Percentiles rank a stretch among this genome's conserved stretches.
Conservation (phyloP, 371 early-diverging fungal species). For the Mortierella sp. region DNA sequence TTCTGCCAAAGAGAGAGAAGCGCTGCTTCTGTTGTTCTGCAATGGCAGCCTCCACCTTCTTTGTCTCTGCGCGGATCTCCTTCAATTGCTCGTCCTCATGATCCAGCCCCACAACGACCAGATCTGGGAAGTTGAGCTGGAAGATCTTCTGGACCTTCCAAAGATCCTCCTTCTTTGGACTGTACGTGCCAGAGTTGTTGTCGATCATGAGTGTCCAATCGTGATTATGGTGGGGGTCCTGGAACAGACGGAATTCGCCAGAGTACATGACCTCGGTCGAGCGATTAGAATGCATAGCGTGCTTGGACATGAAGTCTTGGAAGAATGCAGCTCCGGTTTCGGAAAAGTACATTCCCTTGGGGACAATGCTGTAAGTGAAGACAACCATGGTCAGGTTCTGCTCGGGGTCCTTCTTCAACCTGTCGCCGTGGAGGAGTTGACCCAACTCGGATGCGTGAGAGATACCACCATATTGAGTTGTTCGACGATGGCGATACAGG, state of each 20-base stretch:
- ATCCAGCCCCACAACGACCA: slow-evolving; percentile 35
- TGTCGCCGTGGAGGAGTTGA: slow-evolving; percentile 33
- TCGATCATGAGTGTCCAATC: slow-evolving; percentile 49
- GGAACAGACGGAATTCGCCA: slow-evolving; percentile 46
- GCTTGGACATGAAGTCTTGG: slow-evolving; percentile 54
- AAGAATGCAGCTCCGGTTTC: slow-evolving; percentile 53
- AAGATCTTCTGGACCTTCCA: slow-evolving; percentile 33
- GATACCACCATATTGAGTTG: slow-evolving; percentile 18
- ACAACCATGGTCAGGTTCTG: slow-evolving; percentile 39
- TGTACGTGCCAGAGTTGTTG: slow-evolving; percentile 52
- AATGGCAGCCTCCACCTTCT: slow-evolving; percentile 20
- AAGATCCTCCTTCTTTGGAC: slow-evolving; percentile 43
- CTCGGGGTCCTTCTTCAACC: slow-evolving; percentile 20
- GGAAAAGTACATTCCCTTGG: slow-evolving; percentile 50
- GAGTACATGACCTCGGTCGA: slow-evolving; percentile 42
- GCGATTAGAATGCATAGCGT: slow-evolving; percentile 52
- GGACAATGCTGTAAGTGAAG: slow-evolving; percentile 42
- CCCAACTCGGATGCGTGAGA: slow-evolving; percentile 25
- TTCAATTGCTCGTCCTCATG: slow-evolving; percentile 38
- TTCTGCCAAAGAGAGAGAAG: slow-evolving; percentile 23
- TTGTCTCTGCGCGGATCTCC: slow-evolving; percentile 39
- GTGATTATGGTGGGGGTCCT: slow-evolving; percentile 13
- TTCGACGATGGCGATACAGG: slow-evolving; percentile 46
- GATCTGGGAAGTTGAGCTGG: slow-evolving; percentile 39
- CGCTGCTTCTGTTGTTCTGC: slow-evolving; percentile 26